Conservation (phyloP, 2,329 filamentous ascomycete species). For the Parafenestella ontariensis region DNA sequence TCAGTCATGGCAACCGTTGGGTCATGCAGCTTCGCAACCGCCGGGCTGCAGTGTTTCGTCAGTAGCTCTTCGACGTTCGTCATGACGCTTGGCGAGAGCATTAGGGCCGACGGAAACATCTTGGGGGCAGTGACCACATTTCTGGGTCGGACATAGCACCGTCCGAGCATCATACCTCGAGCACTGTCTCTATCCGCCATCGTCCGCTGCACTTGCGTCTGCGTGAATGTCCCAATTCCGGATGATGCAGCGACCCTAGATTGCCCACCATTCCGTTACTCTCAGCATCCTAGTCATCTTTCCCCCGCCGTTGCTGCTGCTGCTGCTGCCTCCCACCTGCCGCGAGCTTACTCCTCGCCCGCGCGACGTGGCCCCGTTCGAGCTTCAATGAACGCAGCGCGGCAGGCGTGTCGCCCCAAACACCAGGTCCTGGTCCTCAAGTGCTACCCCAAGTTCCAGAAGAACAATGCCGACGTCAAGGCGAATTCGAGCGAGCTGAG, state of each 20-base stretch:
- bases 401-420: conserved; percentile 79
- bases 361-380: conserved; percentile 1
- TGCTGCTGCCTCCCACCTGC: background rate
- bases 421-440: conserved; percentile 96
- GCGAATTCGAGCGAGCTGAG: conserved; percentile 96
- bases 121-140: conserved; percentile 21
- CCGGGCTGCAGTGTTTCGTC: background rate
- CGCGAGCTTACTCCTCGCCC: background rate
- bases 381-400: conserved; percentile 61
- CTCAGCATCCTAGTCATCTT: conserved; percentile 1
- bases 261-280: conserved; percentile 6
- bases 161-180: conserved; percentile 15
- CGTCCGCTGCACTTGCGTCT: conserved; percentile 2
- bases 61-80: background rate
- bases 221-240: conserved; percentile 4
- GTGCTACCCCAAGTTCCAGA: conserved; percentile 92
- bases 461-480: conserved; percentile 86
- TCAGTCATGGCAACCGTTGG: background rate
- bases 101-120: conserved; percentile 13
- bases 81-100: conserved; percentile 1
- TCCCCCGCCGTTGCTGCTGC: background rate
- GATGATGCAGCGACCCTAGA: conserved; percentile 14
- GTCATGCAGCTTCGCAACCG: background rate
- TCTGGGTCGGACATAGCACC: conserved; percentile 20
- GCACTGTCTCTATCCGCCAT: conserved; percentile 1